Evolutionary conservation across 306 rosid genomes (phyloP), one percentile per base, ranked within the genome.

Genomic region (Vicia villosa): DNA sequence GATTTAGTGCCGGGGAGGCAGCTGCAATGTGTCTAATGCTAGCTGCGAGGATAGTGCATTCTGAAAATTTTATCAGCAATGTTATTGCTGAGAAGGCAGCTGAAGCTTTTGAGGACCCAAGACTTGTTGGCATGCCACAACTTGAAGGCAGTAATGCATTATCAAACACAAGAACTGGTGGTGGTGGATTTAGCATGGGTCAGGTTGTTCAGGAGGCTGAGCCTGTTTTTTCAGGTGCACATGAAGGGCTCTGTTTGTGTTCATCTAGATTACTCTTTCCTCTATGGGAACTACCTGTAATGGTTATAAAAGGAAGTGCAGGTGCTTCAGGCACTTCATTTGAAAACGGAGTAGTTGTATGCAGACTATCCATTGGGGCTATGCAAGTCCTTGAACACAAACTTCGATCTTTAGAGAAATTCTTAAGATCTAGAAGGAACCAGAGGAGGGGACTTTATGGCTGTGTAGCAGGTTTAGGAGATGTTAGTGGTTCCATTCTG

Each of bases 201-300:
- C 99, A 91, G 86, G 99, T 94, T 87, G 99, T 91, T 66, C 97
- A 91, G 86, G 99, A 94, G 83, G 96, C 97, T 58, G 97, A 88
- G 84, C 96, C 99, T 32, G 86, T 94, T 71, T 94, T 94, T 83
- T 94, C 99, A 75, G 99, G 95, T 32, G 96, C 97, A 68, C 97
- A 94, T 80, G 97, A 94, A 77, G 99, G 97, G 75, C 99, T 94
- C 63, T 94, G 96, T 80, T 80, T 94, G 83, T 94, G 96, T 69
- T 82, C 97, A 6, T 81, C 97, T 49, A 88, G 99, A 84, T 76
- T 94, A 66, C 99, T 94, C 70, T 91, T 87, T 72, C 99, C 99
- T 54, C 79, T 91, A 34, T 94, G 99, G 99, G 97, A 94, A 77
- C 97, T 94, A 82, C 99, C 97, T 79, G 83, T 91, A 13, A 69